phyloP scores from a whole-genome alignment of 345 rosid species.

The Citrus cavaleriei region DNA sequence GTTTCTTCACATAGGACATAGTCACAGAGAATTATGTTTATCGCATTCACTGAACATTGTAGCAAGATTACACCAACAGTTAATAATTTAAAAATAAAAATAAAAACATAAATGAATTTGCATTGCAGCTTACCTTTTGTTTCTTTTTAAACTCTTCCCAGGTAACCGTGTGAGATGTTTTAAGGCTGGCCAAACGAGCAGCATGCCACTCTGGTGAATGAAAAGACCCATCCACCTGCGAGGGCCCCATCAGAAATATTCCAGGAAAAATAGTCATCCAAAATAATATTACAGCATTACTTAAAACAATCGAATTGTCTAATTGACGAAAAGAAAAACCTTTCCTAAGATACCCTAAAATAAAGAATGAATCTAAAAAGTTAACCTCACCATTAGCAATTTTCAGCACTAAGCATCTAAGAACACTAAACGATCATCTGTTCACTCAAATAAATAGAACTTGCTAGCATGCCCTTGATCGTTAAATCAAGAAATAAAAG shows the following conservation, averaged over 20 bases:
- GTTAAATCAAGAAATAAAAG: background rate
- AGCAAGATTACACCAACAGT: background rate
- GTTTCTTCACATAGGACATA: background rate
- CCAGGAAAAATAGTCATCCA: slow-evolving; percentile 22
- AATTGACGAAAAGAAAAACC: background rate
- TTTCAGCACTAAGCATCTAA: background rate
- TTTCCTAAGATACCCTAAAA: background rate
- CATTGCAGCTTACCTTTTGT: slow-evolving; percentile 59
- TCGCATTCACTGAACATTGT: background rate
- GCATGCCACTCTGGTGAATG: slow-evolving; percentile 99
- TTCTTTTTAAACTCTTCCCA: slow-evolving; percentile 94
- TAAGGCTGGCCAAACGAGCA: slow-evolving; percentile 99
- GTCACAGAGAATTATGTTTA: background rate
- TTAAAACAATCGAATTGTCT: background rate
- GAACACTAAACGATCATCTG: background rate
- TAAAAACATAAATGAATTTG: background rate
- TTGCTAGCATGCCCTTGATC: background rate
- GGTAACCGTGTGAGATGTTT: slow-evolving; percentile 85
- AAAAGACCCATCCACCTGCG: slow-evolving; percentile 99
- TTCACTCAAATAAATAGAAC: background rate
- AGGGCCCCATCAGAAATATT: slow-evolving; percentile 88
- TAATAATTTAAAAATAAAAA: background rate
- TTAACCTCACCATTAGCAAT: too few species aligned
- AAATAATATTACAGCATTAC: background rate
- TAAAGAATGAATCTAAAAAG: background rate